Conservation (phyloP, 2,329 filamentous ascomycete species). For the Saccharata proteae region DNA sequence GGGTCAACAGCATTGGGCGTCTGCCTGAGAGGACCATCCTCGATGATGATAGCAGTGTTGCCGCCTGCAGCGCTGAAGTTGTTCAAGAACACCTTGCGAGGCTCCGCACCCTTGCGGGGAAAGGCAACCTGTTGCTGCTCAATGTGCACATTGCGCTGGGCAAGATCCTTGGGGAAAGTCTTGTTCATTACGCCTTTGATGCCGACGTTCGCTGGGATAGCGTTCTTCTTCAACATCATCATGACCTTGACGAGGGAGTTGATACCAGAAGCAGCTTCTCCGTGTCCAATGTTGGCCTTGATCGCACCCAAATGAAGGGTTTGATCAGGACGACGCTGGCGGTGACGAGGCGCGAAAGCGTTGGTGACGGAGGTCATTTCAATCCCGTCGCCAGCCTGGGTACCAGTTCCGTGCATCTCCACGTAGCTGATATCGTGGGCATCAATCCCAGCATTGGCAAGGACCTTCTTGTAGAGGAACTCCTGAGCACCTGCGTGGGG, state of each 20-base stretch:
- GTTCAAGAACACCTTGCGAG: constrained; percentile 40
- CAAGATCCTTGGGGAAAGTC: constrained; percentile 40
- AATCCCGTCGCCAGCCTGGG: constrained; percentile 69
- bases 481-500: constrained; percentile 70
- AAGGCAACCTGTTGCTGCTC: constrained; percentile 33
- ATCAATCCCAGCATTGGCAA: constrained; percentile 62
- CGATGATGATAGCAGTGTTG: constrained; percentile 41
- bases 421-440: constrained; percentile 70
- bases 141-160: constrained; percentile 41
- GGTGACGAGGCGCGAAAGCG: constrained; percentile 45
- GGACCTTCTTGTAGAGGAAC: constrained; percentile 54
- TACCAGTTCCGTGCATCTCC: constrained; percentile 84
- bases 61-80: constrained; percentile 43
- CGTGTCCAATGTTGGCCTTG: constrained; percentile 44
- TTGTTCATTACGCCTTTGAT: constrained; percentile 45
- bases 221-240: constrained; percentile 42
- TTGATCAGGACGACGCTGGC: constrained; percentile 37
- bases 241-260: constrained; percentile 42
- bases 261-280: constrained; percentile 42
- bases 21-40: constrained; percentile 35
- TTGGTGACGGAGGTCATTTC: constrained; percentile 70
- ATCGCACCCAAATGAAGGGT: constrained; percentile 42
- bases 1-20: constrained; percentile 31
- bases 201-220: constrained; percentile 42
- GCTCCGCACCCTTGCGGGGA: constrained; percentile 35